Conservation (phyloP, 2,329 filamentous ascomycete genomes). For the Diplodia scrobiculata region DNA sequence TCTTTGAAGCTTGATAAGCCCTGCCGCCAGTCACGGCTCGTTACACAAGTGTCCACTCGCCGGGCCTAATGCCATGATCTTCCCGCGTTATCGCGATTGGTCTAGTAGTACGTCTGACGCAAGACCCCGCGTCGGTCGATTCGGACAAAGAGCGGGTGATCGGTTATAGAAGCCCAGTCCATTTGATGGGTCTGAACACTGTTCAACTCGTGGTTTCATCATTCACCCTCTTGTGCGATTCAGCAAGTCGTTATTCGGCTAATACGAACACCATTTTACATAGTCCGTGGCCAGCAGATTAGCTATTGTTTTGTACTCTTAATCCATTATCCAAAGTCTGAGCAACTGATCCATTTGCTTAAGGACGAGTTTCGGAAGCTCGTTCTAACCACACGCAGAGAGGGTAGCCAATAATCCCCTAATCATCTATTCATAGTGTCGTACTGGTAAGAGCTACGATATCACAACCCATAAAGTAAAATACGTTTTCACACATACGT, state of each 20-base stretch:
- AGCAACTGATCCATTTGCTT: not conserved
- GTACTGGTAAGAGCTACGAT: too few relatives aligned
- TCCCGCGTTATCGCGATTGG: constrained; percentile 10
- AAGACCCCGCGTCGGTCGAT: constrained; percentile 2
- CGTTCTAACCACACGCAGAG: too few relatives aligned
- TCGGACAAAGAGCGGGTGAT: not conserved
- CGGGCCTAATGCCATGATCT: constrained; percentile 15
- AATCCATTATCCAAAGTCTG: not conserved
- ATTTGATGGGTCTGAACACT: not conserved
- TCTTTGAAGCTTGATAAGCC: constrained; percentile 9
- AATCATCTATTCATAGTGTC: too few relatives aligned
- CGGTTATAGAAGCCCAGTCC: not conserved
- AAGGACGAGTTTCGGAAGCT: not conserved
- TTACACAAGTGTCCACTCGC: constrained; percentile 11
- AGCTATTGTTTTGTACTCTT: not conserved
- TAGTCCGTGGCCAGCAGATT: not conserved
- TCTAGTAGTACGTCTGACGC: constrained; percentile 2
- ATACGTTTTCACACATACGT: too few relatives aligned
- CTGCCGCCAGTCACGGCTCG: not conserved
- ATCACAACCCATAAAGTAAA: too few relatives aligned
- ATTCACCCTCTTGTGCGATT: not conserved
- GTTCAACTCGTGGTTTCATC: not conserved
- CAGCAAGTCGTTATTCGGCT: not conserved
- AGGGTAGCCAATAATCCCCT: too few relatives aligned
- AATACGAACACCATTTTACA: not conserved